Evolutionary conservation across 345 rosid genomes (phyloP).

Genomic region (Combretum micranthum): DNA sequence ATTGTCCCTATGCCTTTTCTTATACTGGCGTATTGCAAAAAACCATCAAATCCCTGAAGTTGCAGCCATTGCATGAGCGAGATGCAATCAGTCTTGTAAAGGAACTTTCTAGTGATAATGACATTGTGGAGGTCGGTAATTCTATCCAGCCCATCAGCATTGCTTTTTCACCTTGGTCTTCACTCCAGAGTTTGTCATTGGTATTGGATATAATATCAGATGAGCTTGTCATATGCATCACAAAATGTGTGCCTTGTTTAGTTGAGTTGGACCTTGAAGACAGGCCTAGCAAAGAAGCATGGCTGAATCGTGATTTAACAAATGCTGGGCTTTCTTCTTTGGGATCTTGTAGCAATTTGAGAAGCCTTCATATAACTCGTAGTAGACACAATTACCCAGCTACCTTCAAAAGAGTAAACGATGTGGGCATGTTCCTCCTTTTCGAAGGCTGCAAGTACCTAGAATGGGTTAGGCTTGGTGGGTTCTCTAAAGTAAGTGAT

Average conservation of each 20-base stretch:
- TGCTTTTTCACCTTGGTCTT: slow-evolving; percentile 11
- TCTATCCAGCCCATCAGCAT: slow-evolving; percentile 13
- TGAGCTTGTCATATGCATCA: slow-evolving; percentile 32
- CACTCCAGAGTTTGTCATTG: slow-evolving; percentile 49
- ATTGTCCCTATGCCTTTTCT: slow-evolving; percentile 24
- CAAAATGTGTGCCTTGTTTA: slow-evolving; percentile 34
- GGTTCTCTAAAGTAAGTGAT: slow-evolving; percentile 63
- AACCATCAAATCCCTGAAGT: slow-evolving; percentile 38
- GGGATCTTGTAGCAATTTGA: slow-evolving; percentile 31
- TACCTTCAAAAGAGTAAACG: slow-evolving; percentile 54
- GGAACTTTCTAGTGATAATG: slow-evolving; percentile 18
- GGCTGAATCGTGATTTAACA: slow-evolving; percentile 34
- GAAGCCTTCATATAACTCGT: slow-evolving; percentile 42
- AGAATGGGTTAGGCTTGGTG: slow-evolving; percentile 45
- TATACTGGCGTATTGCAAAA: slow-evolving; percentile 27
- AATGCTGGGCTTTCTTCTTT: slow-evolving; percentile 46
- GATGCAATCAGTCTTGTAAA: slow-evolving; percentile 32
- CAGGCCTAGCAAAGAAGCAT: slow-evolving; percentile 39
- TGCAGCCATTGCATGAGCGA: slow-evolving; percentile 33
- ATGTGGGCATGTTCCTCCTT: slow-evolving; percentile 65
- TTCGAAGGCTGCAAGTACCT: slow-evolving; percentile 51
- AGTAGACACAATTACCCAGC: slow-evolving; percentile 38
- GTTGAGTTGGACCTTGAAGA: slow-evolving; percentile 64
- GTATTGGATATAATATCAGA: slow-evolving; percentile 48
- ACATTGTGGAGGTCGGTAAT: slow-evolving; percentile 10